Percentiles rank a stretch among this genome's conserved stretches.
Evolutionary conservation across 202 grass and related monocot genomes (phyloP).

Genomic region (Sporobolus alterniflorus): DNA sequence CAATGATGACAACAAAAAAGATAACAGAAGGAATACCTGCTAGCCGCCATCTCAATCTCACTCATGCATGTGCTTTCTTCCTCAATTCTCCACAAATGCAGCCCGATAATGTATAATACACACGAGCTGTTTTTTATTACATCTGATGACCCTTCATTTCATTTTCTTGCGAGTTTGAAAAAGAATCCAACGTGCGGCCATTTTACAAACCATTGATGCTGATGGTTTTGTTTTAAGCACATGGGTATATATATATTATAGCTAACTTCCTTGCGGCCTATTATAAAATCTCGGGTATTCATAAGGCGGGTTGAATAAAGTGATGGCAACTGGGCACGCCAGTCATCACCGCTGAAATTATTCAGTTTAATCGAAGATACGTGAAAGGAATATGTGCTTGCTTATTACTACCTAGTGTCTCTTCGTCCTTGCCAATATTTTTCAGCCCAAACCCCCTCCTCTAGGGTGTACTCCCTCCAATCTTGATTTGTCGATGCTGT

Average conservation of each 20-base stretch:
- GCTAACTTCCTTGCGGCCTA: background rate
- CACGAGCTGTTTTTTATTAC: background rate
- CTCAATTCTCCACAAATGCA: background rate
- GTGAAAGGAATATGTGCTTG: background rate
- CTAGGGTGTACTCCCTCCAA: background rate
- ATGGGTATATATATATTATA: background rate
- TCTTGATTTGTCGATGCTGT: background rate
- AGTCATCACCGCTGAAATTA: background rate
- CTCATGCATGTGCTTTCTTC: background rate
- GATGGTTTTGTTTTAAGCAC: background rate
- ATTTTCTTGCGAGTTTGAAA: background rate
- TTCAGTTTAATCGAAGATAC: background rate
- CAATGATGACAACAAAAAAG: too few species aligned
- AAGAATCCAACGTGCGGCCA: background rate
- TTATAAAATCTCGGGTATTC: background rate
- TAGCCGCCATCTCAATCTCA: background rate
- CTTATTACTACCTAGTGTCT: background rate
- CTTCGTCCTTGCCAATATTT: background rate
- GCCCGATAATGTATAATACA: conserved; percentile 35
- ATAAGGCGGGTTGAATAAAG: background rate
- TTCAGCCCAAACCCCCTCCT: background rate
- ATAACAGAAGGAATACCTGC: too few species aligned
- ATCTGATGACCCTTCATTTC: background rate
- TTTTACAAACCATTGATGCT: background rate
- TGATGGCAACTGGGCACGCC: background rate